Evolutionary conservation across 768 basidiomycete species (phyloP), one percentile per base, ranked within the genome.

Genomic region (Podaxis mareebaensis): DNA sequence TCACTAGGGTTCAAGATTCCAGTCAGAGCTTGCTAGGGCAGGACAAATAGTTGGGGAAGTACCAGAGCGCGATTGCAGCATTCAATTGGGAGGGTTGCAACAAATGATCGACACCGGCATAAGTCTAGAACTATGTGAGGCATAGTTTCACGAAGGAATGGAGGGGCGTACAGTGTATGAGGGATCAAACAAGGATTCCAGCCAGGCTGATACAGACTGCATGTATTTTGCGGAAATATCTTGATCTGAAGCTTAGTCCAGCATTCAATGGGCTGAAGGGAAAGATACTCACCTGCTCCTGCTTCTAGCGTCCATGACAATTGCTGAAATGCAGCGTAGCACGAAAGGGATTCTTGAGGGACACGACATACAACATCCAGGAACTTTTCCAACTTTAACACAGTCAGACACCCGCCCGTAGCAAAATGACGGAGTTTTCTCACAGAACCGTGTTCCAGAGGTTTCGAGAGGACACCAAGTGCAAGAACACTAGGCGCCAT

Each of bases 301-400:
- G 75, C 75, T 30, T 81, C 77, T 20, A 72, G 63, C 8, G 75
- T 64, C 89, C 88, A 90, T 33, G 81, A 44, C n/a, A 85, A 71
- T 65, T 87, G 87, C 65, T 85, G 85, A 67, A 87, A 86, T 0
- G 78, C 70, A 12, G 82, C 74, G 39, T 89, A 72, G 60, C 80
- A 82, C 24, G 73, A 64, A 10, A 90, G 69, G 3, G 84, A 69
- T 24, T 67, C 68, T 22, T 44, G n/a, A 46, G 71, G 67, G 13
- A 52, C 48, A 26, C 57, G 39, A 49, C 54, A 63, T 3, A 38
- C 53, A 40, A 40, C 60, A 53, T 28, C 51, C 13, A 40, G 58
- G 58, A 51, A 66, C 42, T 10, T 59, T 39, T 65, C 66, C 52
- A 56, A 28, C 61, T 63, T 15, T 15, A 20, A 8, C 20, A 11